Base-by-base conservation (phyloP, 352 stramenopile species). In the Phytophthora kernoviae region DNA sequence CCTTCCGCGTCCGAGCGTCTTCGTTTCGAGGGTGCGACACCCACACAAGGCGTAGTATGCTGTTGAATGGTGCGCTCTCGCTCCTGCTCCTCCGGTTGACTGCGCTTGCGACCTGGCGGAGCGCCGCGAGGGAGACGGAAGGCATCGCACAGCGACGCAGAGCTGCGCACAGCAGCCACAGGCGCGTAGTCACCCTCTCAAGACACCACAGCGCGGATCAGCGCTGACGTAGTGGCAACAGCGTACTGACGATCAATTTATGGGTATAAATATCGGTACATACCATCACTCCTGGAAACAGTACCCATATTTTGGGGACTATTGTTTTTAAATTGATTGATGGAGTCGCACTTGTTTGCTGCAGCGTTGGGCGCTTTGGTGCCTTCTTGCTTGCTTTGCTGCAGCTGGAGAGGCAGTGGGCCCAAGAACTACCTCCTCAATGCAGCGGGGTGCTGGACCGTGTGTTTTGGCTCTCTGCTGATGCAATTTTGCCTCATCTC, bases 401-500 rank as follows among this genome's bases (percentile, higher is more conserved):
- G 20, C 63, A 75, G 32, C 17, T 75, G 14, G 54, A 73, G 34
- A 56, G 52, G 26, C 65, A 72, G 37, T 75, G 75, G 46, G 39
- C 39, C 1, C 63, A 55, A 14, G 73, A 73, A 43, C 54, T 83
- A 2, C 70, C 76, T 1, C 58, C 54, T 24, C 46, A 65, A 27
- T 85, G 76, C 60, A 73, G 74, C 30, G 40, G 49, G 9, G 53
- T 77, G 14, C 58, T 85, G 27, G 76, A 82, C 55, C 43, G 55
- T 44, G 50, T 70, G 45, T 45, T 79, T 2, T 77, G 65, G 70
- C 51, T 83, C 43, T 26, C 41, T 1, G 20, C 73, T 0, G 51
- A 59, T 2, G 47, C 41, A n/a, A 60, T 81, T 37, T 58, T 59
- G 18, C 68, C 73, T 30, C 70, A 83, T 37, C 57, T 85, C 26